A percentile compares a stretch with the other conserved stretches of the same genome.
Conservation (phyloP, 192 early-diverging fungal genomes). For the Coemansia sp. region DNA sequence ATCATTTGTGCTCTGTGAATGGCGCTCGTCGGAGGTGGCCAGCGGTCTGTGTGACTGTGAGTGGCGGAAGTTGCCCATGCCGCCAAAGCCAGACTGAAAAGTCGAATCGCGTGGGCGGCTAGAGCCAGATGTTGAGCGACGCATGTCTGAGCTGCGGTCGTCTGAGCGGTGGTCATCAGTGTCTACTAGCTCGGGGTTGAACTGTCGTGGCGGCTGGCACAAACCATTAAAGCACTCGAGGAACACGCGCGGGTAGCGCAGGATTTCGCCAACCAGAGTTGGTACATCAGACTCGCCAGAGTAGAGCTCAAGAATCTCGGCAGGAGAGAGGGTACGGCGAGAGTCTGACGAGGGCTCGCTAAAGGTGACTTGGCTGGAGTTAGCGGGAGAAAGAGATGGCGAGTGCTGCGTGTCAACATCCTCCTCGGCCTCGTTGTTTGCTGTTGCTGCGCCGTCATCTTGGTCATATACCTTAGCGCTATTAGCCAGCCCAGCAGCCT, state of each 20-base stretch:
- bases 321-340: conserved; percentile 36
- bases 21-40: conserved; percentile 48
- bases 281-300: conserved; percentile 58
- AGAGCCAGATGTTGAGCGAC: conserved; percentile 42
- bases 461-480: not conserved
- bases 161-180: conserved; percentile 50
- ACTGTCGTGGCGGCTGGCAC: conserved; percentile 66
- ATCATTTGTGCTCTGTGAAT: conserved; percentile 44
- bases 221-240: conserved; percentile 75
- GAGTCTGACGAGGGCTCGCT: conserved; percentile 45
- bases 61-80: conserved; percentile 54
- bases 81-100: conserved; percentile 34
- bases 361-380: conserved; percentile 40
- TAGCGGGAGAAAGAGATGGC: not conserved
- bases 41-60: conserved; percentile 16
- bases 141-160: conserved; percentile 51
- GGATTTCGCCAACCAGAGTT: conserved; percentile 61
- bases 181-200: conserved; percentile 52
- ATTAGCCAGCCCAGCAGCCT: conserved; percentile 27
- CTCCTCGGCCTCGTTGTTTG: not conserved
- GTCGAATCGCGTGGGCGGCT: conserved; percentile 36
- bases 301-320: conserved; percentile 54
- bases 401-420: conserved; percentile 9
- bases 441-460: conserved; percentile 10
- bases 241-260: conserved; percentile 74